These are phyloP conservation scores for Candida argentea DNA, from an alignment of 805 yeast genomes.

Conservation along the genomic window DNA sequence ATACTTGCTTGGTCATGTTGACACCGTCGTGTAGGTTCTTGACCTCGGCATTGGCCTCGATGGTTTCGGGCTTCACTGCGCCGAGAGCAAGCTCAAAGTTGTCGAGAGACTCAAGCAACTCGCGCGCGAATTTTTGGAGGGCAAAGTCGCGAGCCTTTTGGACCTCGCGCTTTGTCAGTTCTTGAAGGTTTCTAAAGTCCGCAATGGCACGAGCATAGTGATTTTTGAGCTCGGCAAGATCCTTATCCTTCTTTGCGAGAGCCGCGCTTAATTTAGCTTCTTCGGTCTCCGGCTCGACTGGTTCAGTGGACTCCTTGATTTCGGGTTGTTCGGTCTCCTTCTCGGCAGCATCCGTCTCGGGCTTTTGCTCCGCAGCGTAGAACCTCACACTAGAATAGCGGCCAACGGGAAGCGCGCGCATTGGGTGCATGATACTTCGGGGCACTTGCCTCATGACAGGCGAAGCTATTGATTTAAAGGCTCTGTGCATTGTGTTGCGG, in stretches of 20 bases:
- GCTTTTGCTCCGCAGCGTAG: slow-evolving; percentile 2
- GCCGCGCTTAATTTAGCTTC: slow-evolving; percentile 36
- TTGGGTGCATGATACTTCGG: slow-evolving; percentile 7
- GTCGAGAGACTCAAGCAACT: slow-evolving; percentile 79
- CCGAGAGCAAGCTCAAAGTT: slow-evolving; percentile 80
- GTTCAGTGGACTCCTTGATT: slow-evolving; percentile 4
- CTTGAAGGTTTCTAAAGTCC: slow-evolving; percentile 88
- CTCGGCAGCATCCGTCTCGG: not conserved
- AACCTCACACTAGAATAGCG: not conserved
- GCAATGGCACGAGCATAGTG: slow-evolving; percentile 76
- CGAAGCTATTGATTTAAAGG: slow-evolving; percentile 8
- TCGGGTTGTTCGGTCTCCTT: slow-evolving; percentile 4
- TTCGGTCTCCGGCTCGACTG: slow-evolving; percentile 4
- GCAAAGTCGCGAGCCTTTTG: slow-evolving; percentile 87
- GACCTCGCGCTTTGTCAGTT: slow-evolving; percentile 77
- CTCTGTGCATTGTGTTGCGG: slow-evolving; percentile 15
- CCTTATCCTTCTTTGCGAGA: slow-evolving; percentile 54
- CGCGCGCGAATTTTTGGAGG: slow-evolving; percentile 84
- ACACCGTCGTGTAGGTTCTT: slow-evolving; percentile 79
- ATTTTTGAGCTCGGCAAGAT: slow-evolving; percentile 73
- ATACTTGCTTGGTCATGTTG: slow-evolving; percentile 77
- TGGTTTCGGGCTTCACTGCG: slow-evolving; percentile 56
- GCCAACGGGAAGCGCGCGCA: too few relatives aligned
- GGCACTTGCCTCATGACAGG: slow-evolving; percentile 6
- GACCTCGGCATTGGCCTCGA: slow-evolving; percentile 51